A percentile compares a stretch with the other conserved stretches of the same genome.
phyloP scores from a whole-genome alignment of 2,329 filamentous ascomycete species.

The Trichophyton benhamiae region DNA sequence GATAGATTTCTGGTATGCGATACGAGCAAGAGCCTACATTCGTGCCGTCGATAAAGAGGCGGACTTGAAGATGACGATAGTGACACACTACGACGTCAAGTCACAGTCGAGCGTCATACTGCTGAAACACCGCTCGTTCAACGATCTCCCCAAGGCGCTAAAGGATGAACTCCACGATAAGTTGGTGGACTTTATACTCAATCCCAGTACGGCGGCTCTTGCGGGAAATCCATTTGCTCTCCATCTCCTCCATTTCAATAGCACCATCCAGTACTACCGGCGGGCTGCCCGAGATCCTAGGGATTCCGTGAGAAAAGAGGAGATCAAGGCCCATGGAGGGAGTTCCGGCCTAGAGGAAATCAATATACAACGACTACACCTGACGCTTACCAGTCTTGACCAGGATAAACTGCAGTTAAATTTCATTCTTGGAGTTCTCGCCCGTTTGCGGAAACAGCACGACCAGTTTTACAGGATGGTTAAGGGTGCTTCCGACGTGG shows the following conservation, averaged over 20 bases:
- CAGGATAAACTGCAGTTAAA: slow-evolving; percentile 10
- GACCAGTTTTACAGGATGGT: slow-evolving; percentile 9
- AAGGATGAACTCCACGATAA: slow-evolving; percentile 7
- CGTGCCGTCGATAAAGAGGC: slow-evolving; percentile 9
- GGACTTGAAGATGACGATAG: slow-evolving; percentile 11
- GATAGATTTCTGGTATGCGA: slow-evolving; percentile 11
- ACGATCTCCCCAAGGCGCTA: slow-evolving; percentile 7
- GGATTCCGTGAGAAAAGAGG: slow-evolving; percentile 9
- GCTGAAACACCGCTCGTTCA: slow-evolving; percentile 9
- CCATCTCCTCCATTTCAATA: slow-evolving; percentile 10
- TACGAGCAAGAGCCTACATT: slow-evolving; percentile 8
- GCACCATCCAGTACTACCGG: slow-evolving; percentile 9
- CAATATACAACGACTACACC: slow-evolving; percentile 7
- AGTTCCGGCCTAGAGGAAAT: slow-evolving; percentile 6
- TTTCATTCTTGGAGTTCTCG: slow-evolving; percentile 9
- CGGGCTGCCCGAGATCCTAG: slow-evolving; percentile 9
- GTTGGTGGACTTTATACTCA: slow-evolving; percentile 8
- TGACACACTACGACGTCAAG: slow-evolving; percentile 10
- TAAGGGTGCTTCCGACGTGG: slow-evolving; percentile 4
- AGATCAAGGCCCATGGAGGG: slow-evolving; percentile 9
- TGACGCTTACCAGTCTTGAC: slow-evolving; percentile 9
- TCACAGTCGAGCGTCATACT: slow-evolving; percentile 7
- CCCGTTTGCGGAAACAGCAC: slow-evolving; percentile 7
- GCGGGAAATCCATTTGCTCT: slow-evolving; percentile 8
- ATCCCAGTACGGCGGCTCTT: slow-evolving; percentile 5